These are phyloP conservation scores for Tilletia setariae DNA, from an alignment of 1,284 basidiomycete species.

Conservation along the genomic window DNA sequence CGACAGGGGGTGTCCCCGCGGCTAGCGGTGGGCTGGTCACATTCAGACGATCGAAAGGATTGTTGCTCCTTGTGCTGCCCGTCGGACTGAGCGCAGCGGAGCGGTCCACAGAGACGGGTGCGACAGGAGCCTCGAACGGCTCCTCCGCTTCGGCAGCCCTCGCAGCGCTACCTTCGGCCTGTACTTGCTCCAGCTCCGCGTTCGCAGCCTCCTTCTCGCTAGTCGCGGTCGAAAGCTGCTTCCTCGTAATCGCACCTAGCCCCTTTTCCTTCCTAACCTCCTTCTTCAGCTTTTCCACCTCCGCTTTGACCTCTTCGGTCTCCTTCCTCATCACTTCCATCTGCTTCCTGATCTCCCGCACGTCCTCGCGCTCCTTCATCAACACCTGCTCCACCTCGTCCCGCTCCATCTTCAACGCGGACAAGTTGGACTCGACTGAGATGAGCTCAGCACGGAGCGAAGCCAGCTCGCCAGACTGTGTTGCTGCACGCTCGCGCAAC, in stretches of 20 bases:
- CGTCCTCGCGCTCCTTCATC: conserved; percentile 90
- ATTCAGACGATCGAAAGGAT: conserved; percentile 82
- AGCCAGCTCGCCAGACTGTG: conserved; percentile 74
- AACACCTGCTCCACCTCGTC: conserved; percentile 83
- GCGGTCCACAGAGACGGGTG: conserved; percentile 5
- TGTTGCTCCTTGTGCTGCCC: conserved; percentile 70
- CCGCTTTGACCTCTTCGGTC: conserved; percentile 68
- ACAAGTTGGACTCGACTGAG: conserved; percentile 83
- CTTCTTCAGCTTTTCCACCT: conserved; percentile 84
- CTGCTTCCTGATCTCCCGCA: conserved; percentile 76
- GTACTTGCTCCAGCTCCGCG: conserved; percentile 62
- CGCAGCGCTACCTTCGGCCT: conserved; percentile 55
- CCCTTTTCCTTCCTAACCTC: conserved; percentile 95
- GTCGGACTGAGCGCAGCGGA: conserved; percentile 51
- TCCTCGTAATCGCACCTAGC: conserved; percentile 85
- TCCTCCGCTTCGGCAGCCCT: conserved; percentile 54
- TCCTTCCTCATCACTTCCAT: conserved; percentile 77
- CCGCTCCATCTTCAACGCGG: conserved; percentile 82
- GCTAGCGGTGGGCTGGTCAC: conserved; percentile 39
- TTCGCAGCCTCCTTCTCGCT: conserved; percentile 69
- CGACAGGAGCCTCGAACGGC: neutral
- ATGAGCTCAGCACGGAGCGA: conserved; percentile 78
- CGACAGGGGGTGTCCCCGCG: neutral
- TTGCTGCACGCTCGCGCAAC: conserved; percentile 68
- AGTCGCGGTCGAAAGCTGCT: conserved; percentile 85